Evolutionary conservation across 2,329 filamentous ascomycete genomes (phyloP).

Genomic region (Leptographium procerum): DNA sequence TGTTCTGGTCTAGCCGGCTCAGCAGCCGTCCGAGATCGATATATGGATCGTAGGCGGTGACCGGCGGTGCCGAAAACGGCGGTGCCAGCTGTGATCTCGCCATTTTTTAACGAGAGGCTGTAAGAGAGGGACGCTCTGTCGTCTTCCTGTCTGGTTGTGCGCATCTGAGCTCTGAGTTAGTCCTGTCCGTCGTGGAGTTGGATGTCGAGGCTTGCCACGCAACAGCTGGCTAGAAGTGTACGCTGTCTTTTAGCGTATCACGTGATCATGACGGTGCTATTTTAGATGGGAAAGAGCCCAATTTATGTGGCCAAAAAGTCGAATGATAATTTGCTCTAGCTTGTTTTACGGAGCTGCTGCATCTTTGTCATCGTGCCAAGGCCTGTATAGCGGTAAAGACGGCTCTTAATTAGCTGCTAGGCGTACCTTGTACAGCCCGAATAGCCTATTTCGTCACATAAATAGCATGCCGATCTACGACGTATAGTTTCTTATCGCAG

Average conservation of each 20-base stretch:
- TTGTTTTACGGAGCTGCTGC: too few relatives aligned
- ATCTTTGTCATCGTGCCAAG: too few relatives aligned
- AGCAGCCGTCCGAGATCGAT: conserved; percentile 54
- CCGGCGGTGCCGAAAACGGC: conserved; percentile 2
- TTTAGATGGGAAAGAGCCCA: too few relatives aligned
- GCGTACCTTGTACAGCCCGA: too few relatives aligned
- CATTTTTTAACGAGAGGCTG: background rate
- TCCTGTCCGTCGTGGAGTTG: background rate
- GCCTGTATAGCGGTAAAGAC: too few relatives aligned
- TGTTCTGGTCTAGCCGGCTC: conserved; percentile 50
- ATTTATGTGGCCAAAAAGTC: too few relatives aligned
- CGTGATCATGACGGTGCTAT: background rate
- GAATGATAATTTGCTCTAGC: too few relatives aligned
- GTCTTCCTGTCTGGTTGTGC: background rate
- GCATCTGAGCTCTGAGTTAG: background rate
- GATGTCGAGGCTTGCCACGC: background rate
- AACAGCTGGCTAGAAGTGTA: background rate
- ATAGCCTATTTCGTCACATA: too few relatives aligned
- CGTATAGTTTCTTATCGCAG: too few relatives aligned
- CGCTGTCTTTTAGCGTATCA: background rate
- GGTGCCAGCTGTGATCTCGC: conserved; percentile 1
- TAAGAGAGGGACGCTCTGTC: background rate
- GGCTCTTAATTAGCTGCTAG: too few relatives aligned
- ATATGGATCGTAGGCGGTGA: conserved; percentile 21
- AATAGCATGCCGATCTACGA: too few relatives aligned